A percentile compares a stretch with the other conserved stretches of the same genome.
Evolutionary conservation across 2,329 filamentous ascomycete species (phyloP).

Genomic region (Beauveria pseudobassiana): DNA sequence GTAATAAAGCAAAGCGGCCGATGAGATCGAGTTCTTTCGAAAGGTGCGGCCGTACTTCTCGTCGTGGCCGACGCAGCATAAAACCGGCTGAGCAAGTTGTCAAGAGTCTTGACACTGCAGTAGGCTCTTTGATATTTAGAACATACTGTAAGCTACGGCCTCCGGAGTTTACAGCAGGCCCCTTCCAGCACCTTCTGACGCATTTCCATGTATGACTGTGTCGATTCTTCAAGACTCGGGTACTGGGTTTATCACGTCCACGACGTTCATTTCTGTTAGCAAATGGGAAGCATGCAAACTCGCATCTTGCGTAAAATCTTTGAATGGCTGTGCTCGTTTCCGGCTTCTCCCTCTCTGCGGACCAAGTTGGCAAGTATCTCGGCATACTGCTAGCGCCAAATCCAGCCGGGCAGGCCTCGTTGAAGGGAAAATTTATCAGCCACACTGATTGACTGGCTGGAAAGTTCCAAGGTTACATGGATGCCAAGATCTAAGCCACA

Average conservation of each 20-base stretch:
- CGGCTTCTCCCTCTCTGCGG: not conserved
- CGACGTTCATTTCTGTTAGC: not conserved
- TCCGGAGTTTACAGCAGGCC: not conserved
- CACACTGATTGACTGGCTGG: not conserved
- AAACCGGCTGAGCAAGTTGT: not conserved
- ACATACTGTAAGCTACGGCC: not conserved
- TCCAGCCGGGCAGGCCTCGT: conserved; percentile 6
- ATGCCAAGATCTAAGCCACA: conserved; percentile 11
- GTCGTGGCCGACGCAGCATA: not conserved
- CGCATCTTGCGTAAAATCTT: not conserved
- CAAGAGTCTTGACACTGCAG: not conserved
- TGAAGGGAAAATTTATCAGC: conserved; percentile 9
- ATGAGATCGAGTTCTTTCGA: conserved; percentile 10
- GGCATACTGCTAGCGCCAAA: not conserved
- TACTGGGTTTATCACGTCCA: not conserved
- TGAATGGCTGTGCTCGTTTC: not conserved
- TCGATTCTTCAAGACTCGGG: not conserved
- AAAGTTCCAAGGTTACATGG: conserved; percentile 1
- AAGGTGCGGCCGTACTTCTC: conserved; percentile 1
- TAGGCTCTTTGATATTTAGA: not conserved
- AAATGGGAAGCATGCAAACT: not conserved
- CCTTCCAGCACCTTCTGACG: not conserved
- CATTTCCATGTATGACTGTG: not conserved
- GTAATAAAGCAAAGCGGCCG: conserved; percentile 1
- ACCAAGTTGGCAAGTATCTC: not conserved